Conservation (phyloP, 2,329 filamentous ascomycete species). For the Nannizzia gypsea region DNA sequence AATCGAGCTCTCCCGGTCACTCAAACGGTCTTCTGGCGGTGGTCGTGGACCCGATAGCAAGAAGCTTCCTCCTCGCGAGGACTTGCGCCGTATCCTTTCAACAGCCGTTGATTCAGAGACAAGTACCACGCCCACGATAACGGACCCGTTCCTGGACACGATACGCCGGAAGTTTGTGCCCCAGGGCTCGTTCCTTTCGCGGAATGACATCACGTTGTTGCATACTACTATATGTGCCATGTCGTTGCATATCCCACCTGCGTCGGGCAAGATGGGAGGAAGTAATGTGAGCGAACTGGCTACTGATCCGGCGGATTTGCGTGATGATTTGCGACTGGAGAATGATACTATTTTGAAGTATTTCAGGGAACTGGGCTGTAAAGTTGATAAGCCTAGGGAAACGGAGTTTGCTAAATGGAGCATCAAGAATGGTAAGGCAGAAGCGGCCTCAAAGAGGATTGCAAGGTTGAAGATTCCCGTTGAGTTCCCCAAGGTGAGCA, state of each 20-base stretch:
- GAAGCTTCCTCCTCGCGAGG: constrained; percentile 30
- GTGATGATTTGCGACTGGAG: constrained; percentile 34
- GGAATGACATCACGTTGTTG: constrained; percentile 32
- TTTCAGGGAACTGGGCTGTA: constrained; percentile 38
- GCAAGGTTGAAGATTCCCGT: constrained; percentile 67
- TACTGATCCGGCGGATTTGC: constrained; percentile 35
- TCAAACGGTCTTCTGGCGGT: constrained; percentile 21
- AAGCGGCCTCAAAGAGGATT: constrained; percentile 42
- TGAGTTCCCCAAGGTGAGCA: constrained; percentile 59
- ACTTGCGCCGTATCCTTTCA: constrained; percentile 29
- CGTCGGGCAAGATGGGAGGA: constrained; percentile 25
- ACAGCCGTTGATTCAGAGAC: constrained; percentile 16
- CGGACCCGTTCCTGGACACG: constrained; percentile 30
- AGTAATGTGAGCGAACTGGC: constrained; percentile 29
- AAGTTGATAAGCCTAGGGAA: constrained; percentile 31
- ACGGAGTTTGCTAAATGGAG: constrained; percentile 32
- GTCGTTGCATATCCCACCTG: constrained; percentile 35
- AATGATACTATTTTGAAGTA: constrained; percentile 27
- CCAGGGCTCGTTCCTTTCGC: constrained; percentile 24
- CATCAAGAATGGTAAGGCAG: constrained; percentile 49
- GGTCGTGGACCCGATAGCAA: constrained; percentile 27
- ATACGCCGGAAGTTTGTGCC: constrained; percentile 34
- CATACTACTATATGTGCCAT: constrained; percentile 37
- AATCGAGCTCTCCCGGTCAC: constrained; percentile 30
- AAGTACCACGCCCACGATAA: constrained; percentile 17